Percentiles rank a stretch among this genome's conserved stretches.
phyloP scores from a whole-genome alignment of 2,329 filamentous ascomycete genomes.

The Cercospora sp. region DNA sequence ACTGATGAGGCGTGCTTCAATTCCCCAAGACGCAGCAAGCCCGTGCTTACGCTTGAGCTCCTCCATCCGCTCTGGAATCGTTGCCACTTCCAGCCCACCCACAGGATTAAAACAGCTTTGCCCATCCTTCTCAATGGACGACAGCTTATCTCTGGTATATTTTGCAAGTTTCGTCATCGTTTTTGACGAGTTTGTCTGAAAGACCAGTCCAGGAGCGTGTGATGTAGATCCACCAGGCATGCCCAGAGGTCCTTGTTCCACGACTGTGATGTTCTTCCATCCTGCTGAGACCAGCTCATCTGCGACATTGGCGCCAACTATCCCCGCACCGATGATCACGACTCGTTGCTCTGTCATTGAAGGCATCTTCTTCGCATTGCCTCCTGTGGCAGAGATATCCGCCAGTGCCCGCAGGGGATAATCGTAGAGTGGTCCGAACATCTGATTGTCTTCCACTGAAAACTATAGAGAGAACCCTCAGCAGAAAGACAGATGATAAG shows the following conservation, averaged over 20 bases:
- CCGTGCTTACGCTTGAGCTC: constrained; percentile 65
- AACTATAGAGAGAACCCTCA: not conserved
- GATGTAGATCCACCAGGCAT: constrained; percentile 67
- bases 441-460: not conserved
- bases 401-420: constrained; percentile 5
- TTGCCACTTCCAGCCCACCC: constrained; percentile 63
- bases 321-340: constrained; percentile 64
- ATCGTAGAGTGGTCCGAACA: constrained; percentile 12
- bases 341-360: constrained; percentile 39
- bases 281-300: constrained; percentile 63
- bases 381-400: not conserved
- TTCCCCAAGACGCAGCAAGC: constrained; percentile 61
- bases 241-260: constrained; percentile 63
- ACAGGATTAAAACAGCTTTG: constrained; percentile 62
- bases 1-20: constrained; percentile 55
- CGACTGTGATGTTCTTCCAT: constrained; percentile 64
- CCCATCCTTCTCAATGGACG: constrained; percentile 53
- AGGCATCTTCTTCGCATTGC: constrained; percentile 36
- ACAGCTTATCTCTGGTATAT: constrained; percentile 63
- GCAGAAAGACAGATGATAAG: not conserved
- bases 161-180: constrained; percentile 60
- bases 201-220: constrained; percentile 64
- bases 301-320: constrained; percentile 64
- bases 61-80: constrained; percentile 58
- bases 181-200: constrained; percentile 61